These are phyloP conservation scores for Crithidia mellificae DNA, from an alignment of 208 protist species.

Conservation along the genomic window DNA sequence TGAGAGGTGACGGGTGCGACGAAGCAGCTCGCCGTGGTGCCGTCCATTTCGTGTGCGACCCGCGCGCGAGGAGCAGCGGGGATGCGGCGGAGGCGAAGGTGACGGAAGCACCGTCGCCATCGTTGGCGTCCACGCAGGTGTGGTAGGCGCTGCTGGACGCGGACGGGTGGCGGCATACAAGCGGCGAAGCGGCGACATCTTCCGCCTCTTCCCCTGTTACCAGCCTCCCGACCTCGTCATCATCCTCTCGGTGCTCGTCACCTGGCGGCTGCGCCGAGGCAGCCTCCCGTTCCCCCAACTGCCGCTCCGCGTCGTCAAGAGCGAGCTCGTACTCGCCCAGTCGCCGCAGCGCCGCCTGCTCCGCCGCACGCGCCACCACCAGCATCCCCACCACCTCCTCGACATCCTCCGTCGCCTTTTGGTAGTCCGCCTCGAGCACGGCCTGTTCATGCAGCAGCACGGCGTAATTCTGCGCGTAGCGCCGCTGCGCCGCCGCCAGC, in stretches of 20 bases:
- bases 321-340: constrained; percentile 18
- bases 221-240: not conserved
- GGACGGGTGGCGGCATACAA: not conserved
- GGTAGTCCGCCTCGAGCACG: constrained; percentile 13
- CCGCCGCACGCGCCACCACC: constrained; percentile 24
- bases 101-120: not conserved
- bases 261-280: not conserved
- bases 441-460: constrained; percentile 18
- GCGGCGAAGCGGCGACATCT: not conserved
- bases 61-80: not conserved
- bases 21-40: too few relatives aligned
- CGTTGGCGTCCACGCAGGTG: constrained; percentile 2
- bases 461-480: constrained; percentile 22
- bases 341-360: constrained; percentile 29
- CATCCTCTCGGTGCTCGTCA: not conserved
- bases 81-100: not conserved
- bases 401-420: constrained; percentile 16
- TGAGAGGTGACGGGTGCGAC: too few relatives aligned
- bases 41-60: too few relatives aligned
- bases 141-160: not conserved
- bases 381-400: constrained; percentile 24
- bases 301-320: constrained; percentile 15
- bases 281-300: not conserved
- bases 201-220: not conserved
- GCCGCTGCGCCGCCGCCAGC: constrained; percentile 16